Percentiles rank a stretch among this genome's conserved stretches.
phyloP scores from a whole-genome alignment of 257 asterid species.

The Nicotiana otophora region DNA sequence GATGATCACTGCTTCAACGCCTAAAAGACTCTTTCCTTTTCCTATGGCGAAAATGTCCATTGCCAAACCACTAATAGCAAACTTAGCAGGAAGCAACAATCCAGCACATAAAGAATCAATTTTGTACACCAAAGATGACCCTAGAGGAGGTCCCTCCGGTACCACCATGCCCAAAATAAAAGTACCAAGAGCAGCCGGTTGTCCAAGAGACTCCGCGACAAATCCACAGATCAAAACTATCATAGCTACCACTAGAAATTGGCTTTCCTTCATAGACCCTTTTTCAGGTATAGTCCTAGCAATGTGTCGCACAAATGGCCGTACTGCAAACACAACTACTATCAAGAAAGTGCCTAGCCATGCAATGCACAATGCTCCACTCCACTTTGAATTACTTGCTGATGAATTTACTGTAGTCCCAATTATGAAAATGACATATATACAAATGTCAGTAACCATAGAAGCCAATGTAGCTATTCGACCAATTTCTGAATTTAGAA shows the following conservation, averaged over 20 bases:
- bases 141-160: constrained; percentile 52
- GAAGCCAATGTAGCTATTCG: constrained; percentile 47
- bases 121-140: constrained; percentile 31
- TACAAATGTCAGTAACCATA: constrained; percentile 34
- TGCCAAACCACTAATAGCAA: constrained; percentile 39
- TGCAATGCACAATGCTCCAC: neutral
- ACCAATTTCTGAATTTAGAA: constrained; percentile 60
- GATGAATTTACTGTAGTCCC: constrained; percentile 9
- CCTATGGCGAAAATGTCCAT: constrained; percentile 23
- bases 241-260: constrained; percentile 28
- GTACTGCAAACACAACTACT: constrained; percentile 20
- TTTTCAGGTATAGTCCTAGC: constrained; percentile 35
- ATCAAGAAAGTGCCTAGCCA: constrained; percentile 4
- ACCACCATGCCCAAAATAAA: constrained; percentile 36
- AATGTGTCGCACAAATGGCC: constrained; percentile 21
- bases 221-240: constrained; percentile 33
- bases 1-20: constrained; percentile 21
- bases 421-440: constrained; percentile 13
- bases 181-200: constrained; percentile 43
- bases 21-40: neutral
- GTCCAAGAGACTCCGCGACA: constrained; percentile 37
- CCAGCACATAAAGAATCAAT: constrained; percentile 29
- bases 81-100: constrained; percentile 52
- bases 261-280: constrained; percentile 35
- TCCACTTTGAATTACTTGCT: neutral